Base-by-base conservation (phyloP, 306 rosid genomes). In the Dryas alaskensis region DNA sequence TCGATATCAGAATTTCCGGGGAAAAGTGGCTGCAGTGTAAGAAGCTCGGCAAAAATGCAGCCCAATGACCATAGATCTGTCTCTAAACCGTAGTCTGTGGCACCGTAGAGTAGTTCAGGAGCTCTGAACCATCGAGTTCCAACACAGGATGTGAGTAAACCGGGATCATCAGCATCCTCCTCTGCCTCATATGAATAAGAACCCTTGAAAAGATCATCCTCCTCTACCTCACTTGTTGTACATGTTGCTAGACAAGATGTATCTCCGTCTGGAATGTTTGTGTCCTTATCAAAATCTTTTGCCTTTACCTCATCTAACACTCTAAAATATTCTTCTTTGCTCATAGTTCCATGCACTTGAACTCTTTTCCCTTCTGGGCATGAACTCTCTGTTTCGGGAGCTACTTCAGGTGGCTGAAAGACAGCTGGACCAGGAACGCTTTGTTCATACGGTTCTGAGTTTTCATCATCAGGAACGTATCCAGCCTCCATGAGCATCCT, bases 11-110 rank as follows among this genome's bases (percentile, higher is more conserved):
- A 60, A 55, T 88, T 80, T 69, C 99, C 97, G 0, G 95, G 90
- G 72, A 94, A 92, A 65, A 94, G 82, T 4, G 99, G 97, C 66
- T 92, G 80, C 77, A 86, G 78, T 1, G 87, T 84, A 17, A 86
- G 75, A 14, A 94, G 86, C 72, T 92, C 96, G 0, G 97, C 85
- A 19, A 92, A 88, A 66, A 94, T 76, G 86, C 99, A 92, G 10
- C 99, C 99, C 75, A 94, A 58, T 7, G 99, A 89, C 99, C 99
- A 94, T 7, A 94, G 81, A 84, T 94, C 99, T 60, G 92, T 81
- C 88, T 86, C 97, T 39, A 87, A 53, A 74, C 97, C 90, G n/a
- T 94, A 94, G 73, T 82, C 81, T 1, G 76, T 78, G 60, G 95
- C 87, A 19, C 97, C 96, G 17, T 78, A 92, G 47, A 94, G 96